These are phyloP conservation scores for Debaryomyces fabryi DNA, from an alignment of 1,139 yeast species.

Conservation along the genomic window DNA sequence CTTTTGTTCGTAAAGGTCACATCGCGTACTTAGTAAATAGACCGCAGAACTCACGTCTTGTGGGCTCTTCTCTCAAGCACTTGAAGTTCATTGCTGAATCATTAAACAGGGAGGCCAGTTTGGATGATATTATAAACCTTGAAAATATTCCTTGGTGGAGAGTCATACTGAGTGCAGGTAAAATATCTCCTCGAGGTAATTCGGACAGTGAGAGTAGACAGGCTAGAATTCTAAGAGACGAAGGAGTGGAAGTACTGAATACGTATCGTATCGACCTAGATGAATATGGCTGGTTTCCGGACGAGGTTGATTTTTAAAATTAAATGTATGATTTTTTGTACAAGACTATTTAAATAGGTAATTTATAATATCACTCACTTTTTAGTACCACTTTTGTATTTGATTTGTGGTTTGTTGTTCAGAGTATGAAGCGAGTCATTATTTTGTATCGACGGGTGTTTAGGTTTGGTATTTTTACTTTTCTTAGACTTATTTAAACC, in stretches of 20 bases:
- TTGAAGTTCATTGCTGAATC: conserved; percentile 24
- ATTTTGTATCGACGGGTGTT: background rate
- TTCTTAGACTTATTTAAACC: conserved; percentile 6
- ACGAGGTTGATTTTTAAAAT: conserved; percentile 14
- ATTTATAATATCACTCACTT: conserved; percentile 4
- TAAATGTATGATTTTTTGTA: background rate
- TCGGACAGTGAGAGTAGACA: conserved; percentile 50
- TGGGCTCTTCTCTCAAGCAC: conserved; percentile 68
- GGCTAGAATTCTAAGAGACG: conserved; percentile 45
- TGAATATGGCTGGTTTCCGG: conserved; percentile 73
- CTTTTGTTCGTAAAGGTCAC: conserved; percentile 44
- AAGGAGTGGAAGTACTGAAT: conserved; percentile 49
- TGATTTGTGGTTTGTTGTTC: background rate
- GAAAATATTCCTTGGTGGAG: conserved; percentile 79
- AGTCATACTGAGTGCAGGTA: conserved; percentile 64
- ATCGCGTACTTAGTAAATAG: conserved; percentile 63
- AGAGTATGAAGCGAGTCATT: background rate
- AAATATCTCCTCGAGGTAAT: conserved; percentile 56
- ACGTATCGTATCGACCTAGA: conserved; percentile 45
- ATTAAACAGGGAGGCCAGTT: conserved; percentile 24
- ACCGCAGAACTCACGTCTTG: conserved; percentile 73
- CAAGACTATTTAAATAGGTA: background rate
- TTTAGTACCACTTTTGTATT: conserved; percentile 3
- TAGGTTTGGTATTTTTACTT: conserved; percentile 14
- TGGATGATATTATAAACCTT: conserved; percentile 23